Percentiles rank a stretch among this genome's conserved stretches.
These are phyloP conservation scores for Tricholomella constricta DNA, from an alignment of 768 basidiomycete species.

Conservation along the genomic window DNA sequence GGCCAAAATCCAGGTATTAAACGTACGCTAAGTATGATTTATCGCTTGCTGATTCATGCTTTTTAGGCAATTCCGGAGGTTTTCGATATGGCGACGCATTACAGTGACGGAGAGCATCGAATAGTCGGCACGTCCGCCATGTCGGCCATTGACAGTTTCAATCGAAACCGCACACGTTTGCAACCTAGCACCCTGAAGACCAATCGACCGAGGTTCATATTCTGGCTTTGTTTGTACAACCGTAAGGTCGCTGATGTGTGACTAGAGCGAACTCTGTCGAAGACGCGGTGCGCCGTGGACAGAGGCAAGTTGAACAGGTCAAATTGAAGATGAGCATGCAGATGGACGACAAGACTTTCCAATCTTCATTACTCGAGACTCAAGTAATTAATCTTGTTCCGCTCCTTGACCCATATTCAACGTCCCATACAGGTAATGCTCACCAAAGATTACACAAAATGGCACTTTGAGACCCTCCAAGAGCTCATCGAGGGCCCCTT, in stretches of 20 bases:
- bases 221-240: not conserved
- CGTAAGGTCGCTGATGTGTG: not conserved
- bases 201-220: conserved; percentile 62
- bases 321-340: conserved; percentile 90
- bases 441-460: conserved; percentile 86
- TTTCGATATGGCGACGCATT: conserved; percentile 83
- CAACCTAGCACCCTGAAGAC: conserved; percentile 58
- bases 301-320: conserved; percentile 87
- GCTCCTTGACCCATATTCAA: not conserved
- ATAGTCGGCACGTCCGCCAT: conserved; percentile 85
- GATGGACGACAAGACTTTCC: conserved; percentile 95
- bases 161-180: conserved; percentile 79
- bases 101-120: conserved; percentile 72
- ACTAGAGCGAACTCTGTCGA: conserved; percentile 77
- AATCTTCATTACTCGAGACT: conserved; percentile 80
- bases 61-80: conserved; percentile 78
- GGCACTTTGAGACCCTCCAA: conserved; percentile 88
- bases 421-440: conserved; percentile 65
- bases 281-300: conserved; percentile 84
- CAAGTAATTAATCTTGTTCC: conserved; percentile 52
- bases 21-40: not conserved
- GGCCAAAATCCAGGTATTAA: conserved; percentile 75
- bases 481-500: conserved; percentile 92
- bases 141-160: conserved; percentile 88
- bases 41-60: conserved; percentile 1